Percentiles rank a stretch among this genome's conserved stretches.
Conservation (phyloP, 2,329 filamentous ascomycete species). For the Sporothrix humicola region DNA sequence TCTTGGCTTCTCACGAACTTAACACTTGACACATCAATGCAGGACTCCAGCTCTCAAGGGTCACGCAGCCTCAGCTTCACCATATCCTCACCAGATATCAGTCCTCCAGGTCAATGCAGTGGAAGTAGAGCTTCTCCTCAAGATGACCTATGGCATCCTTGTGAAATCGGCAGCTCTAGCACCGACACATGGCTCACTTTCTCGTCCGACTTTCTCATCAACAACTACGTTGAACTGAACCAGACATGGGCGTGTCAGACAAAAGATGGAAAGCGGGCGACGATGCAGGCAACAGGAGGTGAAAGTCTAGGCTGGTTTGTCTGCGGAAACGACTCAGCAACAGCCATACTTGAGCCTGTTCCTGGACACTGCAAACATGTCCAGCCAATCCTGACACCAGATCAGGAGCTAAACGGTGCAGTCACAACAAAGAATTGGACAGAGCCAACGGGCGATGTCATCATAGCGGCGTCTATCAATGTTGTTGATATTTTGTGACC, state of each 20-base stretch:
- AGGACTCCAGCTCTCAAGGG: not conserved
- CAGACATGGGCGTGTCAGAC: not conserved
- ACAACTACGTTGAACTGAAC: not conserved
- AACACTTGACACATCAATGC: not conserved
- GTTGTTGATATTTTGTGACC: not conserved
- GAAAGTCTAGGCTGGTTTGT: not conserved
- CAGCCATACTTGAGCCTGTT: not conserved
- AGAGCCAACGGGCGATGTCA: not conserved
- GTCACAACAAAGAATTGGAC: not conserved
- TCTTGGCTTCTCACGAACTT: not conserved
- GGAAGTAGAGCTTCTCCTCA: not conserved
- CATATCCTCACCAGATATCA: not conserved
- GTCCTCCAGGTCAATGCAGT: not conserved
- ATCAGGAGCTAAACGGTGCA: not conserved
- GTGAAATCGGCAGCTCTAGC: not conserved
- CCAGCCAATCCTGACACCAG: not conserved
- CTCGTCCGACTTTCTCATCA: slow-evolving; percentile 2
- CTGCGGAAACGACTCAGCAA: not conserved
- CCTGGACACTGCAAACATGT: not conserved
- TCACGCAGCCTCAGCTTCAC: not conserved
- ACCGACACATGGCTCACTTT: not conserved
- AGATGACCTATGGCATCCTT: not conserved
- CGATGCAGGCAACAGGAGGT: not conserved
- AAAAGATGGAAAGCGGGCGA: not conserved
- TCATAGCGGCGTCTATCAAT: not conserved